Conservation (phyloP, 352 stramenopile species). For the Globisporangium sylvaticum region DNA sequence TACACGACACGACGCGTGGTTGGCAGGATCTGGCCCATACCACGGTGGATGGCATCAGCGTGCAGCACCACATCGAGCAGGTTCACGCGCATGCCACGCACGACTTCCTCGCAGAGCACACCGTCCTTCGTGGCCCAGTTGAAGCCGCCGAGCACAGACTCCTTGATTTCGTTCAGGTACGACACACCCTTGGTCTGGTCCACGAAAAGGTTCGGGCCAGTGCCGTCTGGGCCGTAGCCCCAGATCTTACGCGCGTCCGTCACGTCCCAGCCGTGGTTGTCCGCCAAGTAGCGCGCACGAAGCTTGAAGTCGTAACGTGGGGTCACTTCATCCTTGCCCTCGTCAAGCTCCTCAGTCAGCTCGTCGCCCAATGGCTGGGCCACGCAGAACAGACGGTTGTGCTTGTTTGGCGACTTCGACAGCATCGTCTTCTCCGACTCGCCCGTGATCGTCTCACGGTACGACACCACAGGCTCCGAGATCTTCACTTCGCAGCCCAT, state of each 20-base stretch:
- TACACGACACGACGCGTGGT: constrained; percentile 98
- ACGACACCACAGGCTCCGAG: constrained; percentile 98
- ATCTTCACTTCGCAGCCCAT: constrained; percentile 99
- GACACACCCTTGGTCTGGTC: constrained; percentile 99
- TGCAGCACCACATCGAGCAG: constrained; percentile 99
- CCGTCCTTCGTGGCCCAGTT: constrained; percentile 98
- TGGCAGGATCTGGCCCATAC: constrained; percentile 99
- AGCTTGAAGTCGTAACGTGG: constrained; percentile 95
- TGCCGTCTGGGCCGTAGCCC: constrained; percentile 98
- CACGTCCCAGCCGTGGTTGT: constrained; percentile 98
- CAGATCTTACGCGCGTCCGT: constrained; percentile 99
- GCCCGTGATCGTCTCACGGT: constrained; percentile 97
- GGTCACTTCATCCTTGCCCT: constrained; percentile 91
- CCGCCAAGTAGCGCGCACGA: constrained; percentile 94
- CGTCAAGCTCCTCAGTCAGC: constrained; percentile 96
- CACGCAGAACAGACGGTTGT: constrained; percentile 99
- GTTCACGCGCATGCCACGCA: constrained; percentile 97
- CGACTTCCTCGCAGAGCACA: constrained; percentile 97
- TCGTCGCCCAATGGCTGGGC: constrained; percentile 90
- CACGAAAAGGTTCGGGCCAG: constrained; percentile 97
- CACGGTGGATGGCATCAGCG: constrained; percentile 99
- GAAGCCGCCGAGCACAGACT: constrained; percentile 98
- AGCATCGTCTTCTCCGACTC: constrained; percentile 96
- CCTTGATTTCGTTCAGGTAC: constrained; percentile 99
- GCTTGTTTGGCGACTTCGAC: constrained; percentile 99